phyloP scores from a whole-genome alignment of 257 asterid genomes.

The Craterostigma plantagineum region DNA sequence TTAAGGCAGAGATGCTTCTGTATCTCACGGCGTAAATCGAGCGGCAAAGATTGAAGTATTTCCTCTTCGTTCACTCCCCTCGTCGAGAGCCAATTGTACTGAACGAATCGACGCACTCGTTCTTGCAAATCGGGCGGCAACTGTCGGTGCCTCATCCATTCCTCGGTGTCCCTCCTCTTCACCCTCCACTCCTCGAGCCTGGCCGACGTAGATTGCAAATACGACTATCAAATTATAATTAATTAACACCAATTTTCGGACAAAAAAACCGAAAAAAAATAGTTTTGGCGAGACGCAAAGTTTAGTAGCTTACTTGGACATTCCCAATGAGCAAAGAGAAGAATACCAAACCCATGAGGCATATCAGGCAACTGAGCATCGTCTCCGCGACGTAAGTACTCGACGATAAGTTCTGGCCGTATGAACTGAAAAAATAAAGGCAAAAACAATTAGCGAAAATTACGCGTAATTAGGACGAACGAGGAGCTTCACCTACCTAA shows the following conservation, averaged over 20 bases:
- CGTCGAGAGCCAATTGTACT: constrained; percentile 70
- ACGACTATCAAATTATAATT: constrained; percentile 26
- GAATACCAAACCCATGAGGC: constrained; percentile 73
- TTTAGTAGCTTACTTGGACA: constrained; percentile 51
- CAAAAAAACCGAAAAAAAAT: too few relatives aligned
- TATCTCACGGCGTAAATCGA: constrained; percentile 59
- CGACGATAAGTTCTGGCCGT: constrained; percentile 51
- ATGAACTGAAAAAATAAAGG: constrained; percentile 34
- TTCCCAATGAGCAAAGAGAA: constrained; percentile 70
- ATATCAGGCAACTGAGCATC: constrained; percentile 37
- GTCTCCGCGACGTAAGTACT: constrained; percentile 41
- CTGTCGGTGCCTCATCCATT: constrained; percentile 92
- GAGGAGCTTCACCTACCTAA: constrained; percentile 33
- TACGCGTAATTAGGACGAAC: not conserved
- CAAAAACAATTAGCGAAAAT: not conserved
- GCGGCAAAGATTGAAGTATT: constrained; percentile 45
- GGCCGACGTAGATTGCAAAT: constrained; percentile 66
- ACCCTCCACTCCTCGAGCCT: constrained; percentile 92
- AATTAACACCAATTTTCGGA: constrained; percentile 4
- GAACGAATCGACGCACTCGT: constrained; percentile 62
- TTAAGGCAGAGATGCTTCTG: constrained; percentile 77
- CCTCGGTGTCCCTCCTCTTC: constrained; percentile 70
- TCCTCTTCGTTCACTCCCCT: constrained; percentile 80
- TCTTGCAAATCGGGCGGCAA: constrained; percentile 61
- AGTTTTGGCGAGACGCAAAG: too few relatives aligned